Conservation (phyloP, 2,329 filamentous ascomycete species). For the Calonectria fujianensis region DNA sequence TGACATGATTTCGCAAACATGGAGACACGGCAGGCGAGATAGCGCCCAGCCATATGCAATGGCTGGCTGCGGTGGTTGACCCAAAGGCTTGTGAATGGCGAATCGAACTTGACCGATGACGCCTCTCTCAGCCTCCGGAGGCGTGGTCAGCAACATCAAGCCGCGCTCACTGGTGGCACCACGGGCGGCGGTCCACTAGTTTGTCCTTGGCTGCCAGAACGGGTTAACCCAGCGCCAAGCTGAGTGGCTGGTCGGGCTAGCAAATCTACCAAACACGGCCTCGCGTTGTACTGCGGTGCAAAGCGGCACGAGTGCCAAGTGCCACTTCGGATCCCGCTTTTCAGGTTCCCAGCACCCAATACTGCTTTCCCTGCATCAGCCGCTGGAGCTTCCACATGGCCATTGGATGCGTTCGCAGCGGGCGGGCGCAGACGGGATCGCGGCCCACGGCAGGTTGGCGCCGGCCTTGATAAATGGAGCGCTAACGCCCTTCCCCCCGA, state of each 20-base stretch:
- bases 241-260: neutral
- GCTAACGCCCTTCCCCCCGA: neutral
- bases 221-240: neutral
- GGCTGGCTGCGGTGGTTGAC: conserved; percentile 2
- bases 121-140: neutral
- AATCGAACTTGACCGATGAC: neutral
- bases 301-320: neutral
- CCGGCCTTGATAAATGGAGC: conserved; percentile 12
- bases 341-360: neutral
- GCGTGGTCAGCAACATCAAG: conserved; percentile 9
- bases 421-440: neutral
- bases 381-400: neutral
- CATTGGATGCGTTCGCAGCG: neutral
- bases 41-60: neutral
- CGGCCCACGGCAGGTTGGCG: neutral
- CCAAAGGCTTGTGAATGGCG: neutral
- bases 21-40: neutral
- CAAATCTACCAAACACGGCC: neutral
- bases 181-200: conserved; percentile 3
- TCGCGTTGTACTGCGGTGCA: neutral
- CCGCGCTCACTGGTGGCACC: neutral
- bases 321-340: neutral
- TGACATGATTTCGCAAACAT: neutral
- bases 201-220: neutral
- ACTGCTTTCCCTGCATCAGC: too few species aligned